phyloP scores from a whole-genome alignment of 768 basidiomycete species.

The Peribolospora kevripleyi region DNA sequence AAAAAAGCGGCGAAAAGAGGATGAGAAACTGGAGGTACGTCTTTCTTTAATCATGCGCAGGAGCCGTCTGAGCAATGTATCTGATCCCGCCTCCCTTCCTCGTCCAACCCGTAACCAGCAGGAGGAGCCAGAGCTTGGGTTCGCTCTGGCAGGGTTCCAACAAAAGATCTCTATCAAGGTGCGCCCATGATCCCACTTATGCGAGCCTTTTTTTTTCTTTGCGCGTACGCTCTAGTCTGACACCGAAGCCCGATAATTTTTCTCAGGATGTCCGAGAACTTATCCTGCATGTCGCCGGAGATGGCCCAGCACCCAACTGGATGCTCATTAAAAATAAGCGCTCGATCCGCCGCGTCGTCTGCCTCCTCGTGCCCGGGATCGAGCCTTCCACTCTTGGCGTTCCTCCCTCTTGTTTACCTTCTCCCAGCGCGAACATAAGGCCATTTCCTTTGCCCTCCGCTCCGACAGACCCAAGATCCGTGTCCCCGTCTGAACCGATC shows the following conservation, averaged over 20 bases:
- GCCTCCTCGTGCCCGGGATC: constrained; percentile 65
- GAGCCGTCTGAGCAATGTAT: constrained; percentile 15
- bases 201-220: not conserved
- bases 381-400: constrained; percentile 42
- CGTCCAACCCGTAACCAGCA: constrained; percentile 35
- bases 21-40: constrained; percentile 39
- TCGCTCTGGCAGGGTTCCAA: constrained; percentile 34
- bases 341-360: constrained; percentile 50
- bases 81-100: constrained; percentile 41
- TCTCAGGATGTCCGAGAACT: constrained; percentile 67
- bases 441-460: too few species aligned
- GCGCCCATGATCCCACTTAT: constrained; percentile 15
- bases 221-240: not conserved
- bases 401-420: constrained; percentile 35
- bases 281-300: constrained; percentile 52
- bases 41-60: not conserved
- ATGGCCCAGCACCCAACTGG: constrained; percentile 68
- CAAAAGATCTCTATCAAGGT: constrained; percentile 63
- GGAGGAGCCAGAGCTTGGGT: too few species aligned
- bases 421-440: constrained; percentile 26
- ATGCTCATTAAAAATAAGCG: constrained; percentile 58
- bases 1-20: constrained; percentile 56
- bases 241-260: not conserved
- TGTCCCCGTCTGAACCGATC: not conserved
- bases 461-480: not conserved